Base-by-base conservation (phyloP, 495 filamentous ascomycete species). In the Paragyromitra xinjiangensis region DNA sequence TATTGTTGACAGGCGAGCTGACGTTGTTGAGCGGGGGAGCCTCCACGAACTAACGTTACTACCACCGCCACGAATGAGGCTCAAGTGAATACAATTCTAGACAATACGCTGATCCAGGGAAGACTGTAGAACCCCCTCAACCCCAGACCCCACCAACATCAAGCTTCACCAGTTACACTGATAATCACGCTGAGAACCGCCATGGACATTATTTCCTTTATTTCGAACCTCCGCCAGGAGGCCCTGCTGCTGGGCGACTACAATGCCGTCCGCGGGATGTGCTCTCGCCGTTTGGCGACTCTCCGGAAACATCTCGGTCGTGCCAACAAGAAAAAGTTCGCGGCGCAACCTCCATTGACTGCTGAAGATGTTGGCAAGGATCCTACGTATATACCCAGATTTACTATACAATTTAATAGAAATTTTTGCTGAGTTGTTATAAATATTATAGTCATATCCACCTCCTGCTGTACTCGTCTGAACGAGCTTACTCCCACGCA, bases 401-500 rank as follows among this genome's bases (percentile, higher is more conserved):
- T 39, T 37, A 44, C n/a, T 24, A 16, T 58, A 44, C 53, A 61
- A 63, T 58, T 42, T 51, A 37, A 7, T 22, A 29, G 29, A 14
- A 44, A 51, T 77, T 51, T n/a, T 16, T 65, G 22, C 74, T 77
- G 29, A 77, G 62, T 9, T 66, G 59, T 51, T 14, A 19, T 66
- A 51, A 42, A 63, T 37, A 42, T 71, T 64, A 37, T 71, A 97
- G 94, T 81, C 95, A 91, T 82, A 89, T 92, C 50, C 87, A 93
- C 73, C 88, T 97, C 53, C 87, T 94, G 53, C 88, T 99, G 67
- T 89, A 97, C 77, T 91, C 90, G 42, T 89, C 94, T 71, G 96
- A 99, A 85, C 89, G 96, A 77, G 93, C 96, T 65, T 98, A 96
- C 94, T 96, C 96, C 1, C 91, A 97, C 82, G 96, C 94, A 64